Base-by-base conservation (phyloP, 768 basidiomycete genomes). In the Exidia glandulosa region DNA sequence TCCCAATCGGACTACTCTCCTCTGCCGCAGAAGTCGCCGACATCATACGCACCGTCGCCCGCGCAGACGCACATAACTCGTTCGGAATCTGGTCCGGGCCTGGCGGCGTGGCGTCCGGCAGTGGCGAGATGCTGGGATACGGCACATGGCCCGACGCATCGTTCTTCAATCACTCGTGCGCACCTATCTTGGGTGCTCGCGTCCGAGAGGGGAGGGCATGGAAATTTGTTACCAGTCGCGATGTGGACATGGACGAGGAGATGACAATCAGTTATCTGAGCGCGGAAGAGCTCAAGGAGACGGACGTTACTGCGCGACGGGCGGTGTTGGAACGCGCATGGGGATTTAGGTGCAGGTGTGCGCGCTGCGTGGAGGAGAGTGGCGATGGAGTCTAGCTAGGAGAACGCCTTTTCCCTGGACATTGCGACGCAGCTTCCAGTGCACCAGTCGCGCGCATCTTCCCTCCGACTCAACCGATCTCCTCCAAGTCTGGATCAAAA, bases 131-230 rank as follows among this genome's bases (percentile, higher is more conserved):
- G 61, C 61, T 65, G n/a, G 64, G 64, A 9, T 63, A 65, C 57
- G 64, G 64, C 23, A 60, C 55, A 10, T 65, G 64, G 64, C 56
- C 61, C 10, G 48, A 59, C 25, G 64, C 61, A 19, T 60, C 59
- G 6, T 65, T 62, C 61, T 65, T 63, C 59, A 65, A 65, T 52
- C 64, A 65, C 41, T 62, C 60, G 2, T 65, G 64, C 36, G 25
- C 7, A 2, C 60, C 64, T 5, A 59, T 61, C 32, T 19, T 59
- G 25, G 50, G 25, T 7, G 16, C 7, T 0, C 50, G 50, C 50
- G 0, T 31, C 0, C 50, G 50, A 12, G 50, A 54, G 1, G 50
- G 50, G 25, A 27, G 50, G 10, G 0, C 10, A 6, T 54, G 50
- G 50, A 19, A 13, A 2, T 54, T 54, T 29, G 27, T 27, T 6